Conservation (phyloP, 176 grass and related monocot genomes). For the Aegilops longissima region DNA sequence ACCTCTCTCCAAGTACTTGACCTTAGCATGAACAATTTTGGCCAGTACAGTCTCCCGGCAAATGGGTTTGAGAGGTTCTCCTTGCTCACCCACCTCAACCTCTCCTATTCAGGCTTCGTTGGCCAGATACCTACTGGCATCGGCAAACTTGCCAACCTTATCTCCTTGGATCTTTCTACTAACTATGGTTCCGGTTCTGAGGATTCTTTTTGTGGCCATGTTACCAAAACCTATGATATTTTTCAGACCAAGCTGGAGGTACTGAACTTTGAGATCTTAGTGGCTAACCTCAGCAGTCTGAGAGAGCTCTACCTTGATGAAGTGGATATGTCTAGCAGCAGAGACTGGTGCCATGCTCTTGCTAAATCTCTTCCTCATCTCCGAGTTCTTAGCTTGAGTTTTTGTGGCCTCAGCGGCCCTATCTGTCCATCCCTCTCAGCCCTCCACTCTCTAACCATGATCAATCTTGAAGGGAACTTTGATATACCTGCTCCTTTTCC, state of each 20-base stretch:
- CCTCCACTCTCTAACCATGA: neutral
- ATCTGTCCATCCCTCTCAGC: constrained; percentile 1
- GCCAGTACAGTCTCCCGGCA: neutral
- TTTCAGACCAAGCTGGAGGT: neutral
- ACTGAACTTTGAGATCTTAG: neutral
- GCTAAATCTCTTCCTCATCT: constrained; percentile 10
- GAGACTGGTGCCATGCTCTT: neutral
- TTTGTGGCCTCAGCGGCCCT: constrained; percentile 1
- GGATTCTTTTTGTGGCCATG: neutral
- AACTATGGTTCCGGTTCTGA: neutral
- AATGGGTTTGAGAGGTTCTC: neutral
- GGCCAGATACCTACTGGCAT: no score
- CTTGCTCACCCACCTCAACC: constrained; percentile 20
- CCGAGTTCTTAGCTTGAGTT: constrained; percentile 24
- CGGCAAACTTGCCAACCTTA: rapidly evolving
- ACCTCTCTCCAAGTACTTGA: neutral
- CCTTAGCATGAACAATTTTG: constrained; percentile 8
- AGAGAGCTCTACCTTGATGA: neutral
- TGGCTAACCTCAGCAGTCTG: neutral
- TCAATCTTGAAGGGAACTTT: neutral
- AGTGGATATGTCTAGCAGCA: neutral
- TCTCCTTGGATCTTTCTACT: neutral
- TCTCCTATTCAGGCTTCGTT: neutral
- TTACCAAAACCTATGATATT: neutral
- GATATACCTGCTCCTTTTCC: neutral